phyloP scores from a whole-genome alignment of 176 grass and related monocot species.

The Bolboschoenus planiculmis region DNA sequence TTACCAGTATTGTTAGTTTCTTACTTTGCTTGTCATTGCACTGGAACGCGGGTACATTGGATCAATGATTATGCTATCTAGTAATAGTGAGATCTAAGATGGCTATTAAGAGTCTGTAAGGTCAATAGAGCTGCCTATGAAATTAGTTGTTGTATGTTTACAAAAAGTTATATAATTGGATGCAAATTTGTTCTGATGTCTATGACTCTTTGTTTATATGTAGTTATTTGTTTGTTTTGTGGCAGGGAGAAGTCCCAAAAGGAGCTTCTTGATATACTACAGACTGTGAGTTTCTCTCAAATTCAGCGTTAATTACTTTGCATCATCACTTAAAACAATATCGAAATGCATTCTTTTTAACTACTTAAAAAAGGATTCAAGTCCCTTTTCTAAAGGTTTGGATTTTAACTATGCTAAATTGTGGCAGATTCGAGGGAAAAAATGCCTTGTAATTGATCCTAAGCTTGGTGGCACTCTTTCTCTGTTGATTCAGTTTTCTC shows the following conservation, averaged over 20 bases:
- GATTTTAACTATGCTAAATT: neutral
- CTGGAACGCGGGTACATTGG: neutral
- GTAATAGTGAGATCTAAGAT: neutral
- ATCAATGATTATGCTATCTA: neutral
- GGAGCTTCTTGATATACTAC: conserved; percentile 68
- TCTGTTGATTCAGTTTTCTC: conserved; percentile 51
- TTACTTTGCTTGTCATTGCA: neutral
- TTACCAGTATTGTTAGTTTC: neutral
- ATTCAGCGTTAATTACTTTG: neutral
- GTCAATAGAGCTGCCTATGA: neutral
- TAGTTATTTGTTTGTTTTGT: neutral
- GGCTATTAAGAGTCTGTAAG: neutral
- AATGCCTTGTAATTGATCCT: conserved; percentile 70
- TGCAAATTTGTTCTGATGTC: neutral
- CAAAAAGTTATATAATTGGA: neutral
- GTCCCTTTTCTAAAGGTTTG: neutral
- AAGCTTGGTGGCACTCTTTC: conserved; percentile 68
- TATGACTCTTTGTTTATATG: neutral
- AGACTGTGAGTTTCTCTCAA: conserved; percentile 42
- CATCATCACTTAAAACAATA: neutral
- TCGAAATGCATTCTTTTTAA: neutral
- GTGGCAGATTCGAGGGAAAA: conserved; percentile 56
- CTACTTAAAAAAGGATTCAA: neutral
- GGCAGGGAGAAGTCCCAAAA: conserved; percentile 82
- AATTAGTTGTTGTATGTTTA: neutral